A percentile compares a stretch with the other conserved stretches of the same genome.
phyloP scores from a whole-genome alignment of 768 basidiomycete genomes.

The Tylopilus plumbeoviolaceoides region DNA sequence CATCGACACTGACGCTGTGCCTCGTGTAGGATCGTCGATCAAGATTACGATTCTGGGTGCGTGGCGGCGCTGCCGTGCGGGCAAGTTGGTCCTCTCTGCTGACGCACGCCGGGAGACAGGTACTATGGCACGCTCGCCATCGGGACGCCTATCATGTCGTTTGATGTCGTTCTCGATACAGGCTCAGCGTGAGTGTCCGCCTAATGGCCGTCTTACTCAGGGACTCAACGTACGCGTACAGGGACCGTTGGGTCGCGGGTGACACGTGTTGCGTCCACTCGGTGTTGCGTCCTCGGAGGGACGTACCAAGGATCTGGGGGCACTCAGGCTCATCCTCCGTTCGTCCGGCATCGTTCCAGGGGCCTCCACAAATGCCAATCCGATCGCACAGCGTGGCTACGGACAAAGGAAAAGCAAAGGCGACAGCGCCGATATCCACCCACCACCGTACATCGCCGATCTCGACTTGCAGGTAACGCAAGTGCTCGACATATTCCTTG shows the following conservation, averaged over 20 bases:
- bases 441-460: slow-evolving; percentile 33
- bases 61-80: slow-evolving; percentile 5
- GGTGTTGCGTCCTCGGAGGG: slow-evolving; percentile 19
- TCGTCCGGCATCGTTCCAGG: slow-evolving; percentile 50
- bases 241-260: slow-evolving; percentile 50
- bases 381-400: slow-evolving; percentile 26
- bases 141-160: slow-evolving; percentile 45
- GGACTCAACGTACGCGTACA: slow-evolving; percentile 16
- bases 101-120: slow-evolving; percentile 8
- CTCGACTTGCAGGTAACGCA: slow-evolving; percentile 62
- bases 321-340: slow-evolving; percentile 57
- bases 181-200: slow-evolving; percentile 34
- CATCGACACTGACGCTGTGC: background rate
- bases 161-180: slow-evolving; percentile 51
- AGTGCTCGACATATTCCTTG: slow-evolving; percentile 74
- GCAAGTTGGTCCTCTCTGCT: slow-evolving; percentile 6
- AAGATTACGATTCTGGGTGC: slow-evolving; percentile 62
- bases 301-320: slow-evolving; percentile 44
- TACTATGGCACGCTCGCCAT: slow-evolving; percentile 39
- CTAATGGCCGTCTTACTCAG: background rate
- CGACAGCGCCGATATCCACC: slow-evolving; percentile 9
- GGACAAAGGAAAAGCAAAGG: slow-evolving; percentile 43
- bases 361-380: slow-evolving; percentile 17
- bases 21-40: slow-evolving; percentile 53
- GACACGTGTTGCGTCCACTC: slow-evolving; percentile 39